Base-by-base conservation (phyloP, 495 filamentous ascomycete species). In the Trichoderma gamsii region DNA sequence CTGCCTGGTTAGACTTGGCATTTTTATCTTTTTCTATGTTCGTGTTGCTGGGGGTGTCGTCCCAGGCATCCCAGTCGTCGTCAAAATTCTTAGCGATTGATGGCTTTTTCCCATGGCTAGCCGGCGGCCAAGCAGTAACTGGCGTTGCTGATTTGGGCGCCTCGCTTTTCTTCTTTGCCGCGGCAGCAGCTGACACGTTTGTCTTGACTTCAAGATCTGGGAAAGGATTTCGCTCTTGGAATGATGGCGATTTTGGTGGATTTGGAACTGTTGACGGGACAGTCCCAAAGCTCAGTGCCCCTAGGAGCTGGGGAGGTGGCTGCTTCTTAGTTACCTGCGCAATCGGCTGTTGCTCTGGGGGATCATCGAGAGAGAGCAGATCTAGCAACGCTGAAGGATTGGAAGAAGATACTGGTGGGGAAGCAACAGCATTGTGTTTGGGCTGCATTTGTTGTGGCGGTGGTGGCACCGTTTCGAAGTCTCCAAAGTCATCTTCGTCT, bases 1-100 rank as follows among this genome's bases (percentile, higher is more conserved):
- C 63, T 43, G 66, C 23, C 51, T 65, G 63, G 18, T 35, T 9
- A 41, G 13, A 43, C 21, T 11, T 12, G 6, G 35, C 0, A 3
- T 5, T 41, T n/a, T 7, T 5, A 18, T 49, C 41, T 43, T 65
- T 65, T 35, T 23, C 41, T 7, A 5, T 32, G 25, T 9, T 16
- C 4, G 43, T 18, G 3, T 9, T 15, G 7, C 27, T 49, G 25
- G 65, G 72, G 49, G 80, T 77, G 66, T 82, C 80, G 67, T 85
- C 79, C 73, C 88, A 88, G 61, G 86, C 83, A 4, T 80, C 85
- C 84, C 87, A 89, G 35, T 86, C 82, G 56, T 87, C 84, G 38
- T 82, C 81, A 49, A 76, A 71, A 68, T 27, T 70, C 69, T 71
- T 71, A 3, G 68, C 73, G 41, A 73, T 71, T 67, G 56, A 32